These are phyloP conservation scores for Malus hybrid DNA, from an alignment of 331 rosid genomes.

Conservation along the genomic window DNA sequence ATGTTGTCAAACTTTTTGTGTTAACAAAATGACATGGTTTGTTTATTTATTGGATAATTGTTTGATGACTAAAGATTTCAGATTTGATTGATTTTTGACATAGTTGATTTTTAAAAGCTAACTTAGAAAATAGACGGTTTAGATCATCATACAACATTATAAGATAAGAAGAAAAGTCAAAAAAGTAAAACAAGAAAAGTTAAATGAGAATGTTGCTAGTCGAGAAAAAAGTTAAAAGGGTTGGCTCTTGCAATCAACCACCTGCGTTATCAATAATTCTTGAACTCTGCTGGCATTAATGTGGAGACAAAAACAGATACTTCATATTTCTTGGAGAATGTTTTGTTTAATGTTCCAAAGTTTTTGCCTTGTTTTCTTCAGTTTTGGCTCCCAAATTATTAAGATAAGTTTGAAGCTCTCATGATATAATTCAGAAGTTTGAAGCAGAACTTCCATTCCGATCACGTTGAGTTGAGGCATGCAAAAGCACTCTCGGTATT, in stretches of 20 bases:
- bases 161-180: too few species aligned
- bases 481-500: slow-evolving; percentile 21
- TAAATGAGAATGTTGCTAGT: neutral
- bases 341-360: neutral
- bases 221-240: neutral
- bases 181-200: neutral
- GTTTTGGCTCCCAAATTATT: neutral
- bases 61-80: neutral
- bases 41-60: neutral
- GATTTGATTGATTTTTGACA: too few species aligned
- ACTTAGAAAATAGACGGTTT: too few species aligned
- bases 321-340: neutral
- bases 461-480: neutral
- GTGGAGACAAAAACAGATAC: neutral
- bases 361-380: neutral
- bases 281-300: neutral
- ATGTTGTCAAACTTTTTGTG: neutral
- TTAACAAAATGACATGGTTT: too few species aligned
- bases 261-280: neutral
- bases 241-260: neutral
- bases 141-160: neutral
- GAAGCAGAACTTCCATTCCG: neutral
- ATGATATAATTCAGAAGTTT: neutral
- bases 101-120: neutral
- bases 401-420: neutral